Conservation (phyloP, 2,329 filamentous ascomycete species). For the Nannizziopsis arthrosporioides region DNA sequence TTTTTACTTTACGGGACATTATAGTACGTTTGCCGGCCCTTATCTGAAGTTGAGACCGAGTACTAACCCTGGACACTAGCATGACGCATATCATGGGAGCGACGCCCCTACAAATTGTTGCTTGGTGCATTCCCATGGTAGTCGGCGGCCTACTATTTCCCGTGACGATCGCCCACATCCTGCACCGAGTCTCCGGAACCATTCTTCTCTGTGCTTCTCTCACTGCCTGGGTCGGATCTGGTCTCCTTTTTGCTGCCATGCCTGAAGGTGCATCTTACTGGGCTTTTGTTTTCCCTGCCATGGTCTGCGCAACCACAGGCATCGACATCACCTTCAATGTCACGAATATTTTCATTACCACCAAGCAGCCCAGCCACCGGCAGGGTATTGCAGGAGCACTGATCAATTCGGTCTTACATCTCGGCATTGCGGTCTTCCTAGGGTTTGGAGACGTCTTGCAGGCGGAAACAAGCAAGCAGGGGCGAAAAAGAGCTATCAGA, state of each 20-base stretch:
- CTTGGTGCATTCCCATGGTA: conserved; percentile 58
- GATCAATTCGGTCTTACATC: conserved; percentile 58
- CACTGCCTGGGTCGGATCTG: conserved; percentile 46
- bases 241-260: conserved; percentile 53
- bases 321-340: conserved; percentile 68
- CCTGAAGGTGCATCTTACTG: conserved; percentile 52
- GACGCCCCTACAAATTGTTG: conserved; percentile 51
- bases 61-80: conserved; percentile 27
- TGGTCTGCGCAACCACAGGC: conserved; percentile 54
- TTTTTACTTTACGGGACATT: conserved; percentile 59
- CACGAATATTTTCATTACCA: conserved; percentile 66
- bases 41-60: neutral
- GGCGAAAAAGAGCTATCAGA: conserved; percentile 47
- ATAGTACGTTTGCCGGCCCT: conserved; percentile 40
- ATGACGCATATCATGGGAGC: conserved; percentile 50
- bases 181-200: conserved; percentile 54
- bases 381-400: conserved; percentile 63
- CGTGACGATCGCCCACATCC: conserved; percentile 50
- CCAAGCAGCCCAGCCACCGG: conserved; percentile 51
- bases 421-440: conserved; percentile 61
- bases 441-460: conserved; percentile 55
- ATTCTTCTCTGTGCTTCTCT: conserved; percentile 52
- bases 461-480: conserved; percentile 38
- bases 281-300: conserved; percentile 58
- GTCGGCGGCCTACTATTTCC: conserved; percentile 57